Percentiles rank a stretch among this genome's conserved stretches.
These are phyloP conservation scores for Paramecium biaurelia DNA, from an alignment of 73 alveolate species.

Conservation along the genomic window DNA sequence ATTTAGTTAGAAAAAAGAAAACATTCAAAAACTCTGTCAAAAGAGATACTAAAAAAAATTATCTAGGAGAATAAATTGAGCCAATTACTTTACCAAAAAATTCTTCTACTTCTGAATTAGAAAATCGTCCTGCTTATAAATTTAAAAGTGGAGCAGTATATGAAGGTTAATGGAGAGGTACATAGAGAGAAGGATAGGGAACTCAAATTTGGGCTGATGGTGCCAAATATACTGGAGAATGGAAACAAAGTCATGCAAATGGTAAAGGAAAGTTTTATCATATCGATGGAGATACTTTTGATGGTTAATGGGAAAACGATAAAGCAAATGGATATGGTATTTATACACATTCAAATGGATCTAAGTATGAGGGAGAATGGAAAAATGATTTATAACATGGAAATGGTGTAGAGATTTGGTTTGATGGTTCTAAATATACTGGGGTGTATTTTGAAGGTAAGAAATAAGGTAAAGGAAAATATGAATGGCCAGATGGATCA, in stretches of 20 bases:
- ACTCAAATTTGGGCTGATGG: slow-evolving; percentile 63
- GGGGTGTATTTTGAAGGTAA: slow-evolving; percentile 67
- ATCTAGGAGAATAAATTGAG: slow-evolving; percentile 39
- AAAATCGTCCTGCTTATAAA: slow-evolving; percentile 70
- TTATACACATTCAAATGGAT: slow-evolving; percentile 69
- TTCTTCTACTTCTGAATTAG: slow-evolving; percentile 47
- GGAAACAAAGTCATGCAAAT: slow-evolving; percentile 70
- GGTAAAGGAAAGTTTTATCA: slow-evolving; percentile 69
- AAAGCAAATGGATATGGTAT: slow-evolving; percentile 75
- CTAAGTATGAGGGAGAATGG: slow-evolving; percentile 73
- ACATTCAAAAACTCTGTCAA: not conserved
- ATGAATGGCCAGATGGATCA: slow-evolving; percentile 79
- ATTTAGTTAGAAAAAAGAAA: slow-evolving; percentile 22
- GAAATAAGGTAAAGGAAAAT: slow-evolving; percentile 65
- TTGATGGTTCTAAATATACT: slow-evolving; percentile 69
- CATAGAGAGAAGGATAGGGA: slow-evolving; percentile 78
- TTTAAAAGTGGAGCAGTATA: slow-evolving; percentile 76
- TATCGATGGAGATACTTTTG: slow-evolving; percentile 71
- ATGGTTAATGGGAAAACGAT: slow-evolving; percentile 72
- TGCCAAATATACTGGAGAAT: slow-evolving; percentile 65
- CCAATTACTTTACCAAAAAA: not conserved
- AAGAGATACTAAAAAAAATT: not conserved
- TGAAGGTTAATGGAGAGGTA: slow-evolving; percentile 70
- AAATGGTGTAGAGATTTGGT: slow-evolving; percentile 68
- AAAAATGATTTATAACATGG: slow-evolving; percentile 67